A percentile compares a stretch with the other conserved stretches of the same genome.
Conservation (phyloP, 768 basidiomycete species). For the Butyriboletus loyo region DNA sequence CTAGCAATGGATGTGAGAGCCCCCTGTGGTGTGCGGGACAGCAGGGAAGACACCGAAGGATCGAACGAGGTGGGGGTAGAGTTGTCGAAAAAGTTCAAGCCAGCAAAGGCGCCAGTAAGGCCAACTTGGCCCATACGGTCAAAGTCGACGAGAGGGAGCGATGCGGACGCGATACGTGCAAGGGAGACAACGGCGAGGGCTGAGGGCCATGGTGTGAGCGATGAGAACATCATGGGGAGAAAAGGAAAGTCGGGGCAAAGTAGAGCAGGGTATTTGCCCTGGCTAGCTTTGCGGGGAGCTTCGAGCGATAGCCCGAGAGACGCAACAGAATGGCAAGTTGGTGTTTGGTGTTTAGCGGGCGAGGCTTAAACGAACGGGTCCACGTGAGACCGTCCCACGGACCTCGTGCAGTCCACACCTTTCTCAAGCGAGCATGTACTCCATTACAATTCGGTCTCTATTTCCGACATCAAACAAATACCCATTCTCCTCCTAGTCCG, state of each 20-base stretch:
- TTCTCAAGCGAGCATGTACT: constrained; percentile 1
- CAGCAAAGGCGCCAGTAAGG: constrained; percentile 84
- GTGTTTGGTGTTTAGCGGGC: background rate
- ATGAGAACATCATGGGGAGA: constrained; percentile 4
- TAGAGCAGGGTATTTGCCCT: constrained; percentile 11
- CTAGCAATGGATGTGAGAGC: constrained; percentile 66
- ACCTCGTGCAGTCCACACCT: background rate
- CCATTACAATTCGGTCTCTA: background rate
- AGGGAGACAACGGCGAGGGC: constrained; percentile 22
- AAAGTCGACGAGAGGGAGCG: constrained; percentile 62
- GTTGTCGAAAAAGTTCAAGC: constrained; percentile 72
- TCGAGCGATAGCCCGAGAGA: background rate
- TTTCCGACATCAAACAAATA: background rate
- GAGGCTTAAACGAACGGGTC: constrained; percentile 11
- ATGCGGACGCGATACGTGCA: constrained; percentile 28
- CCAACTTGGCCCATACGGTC: constrained; percentile 89
- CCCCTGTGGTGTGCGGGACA: constrained; percentile 64
- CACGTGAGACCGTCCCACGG: constrained; percentile 26
- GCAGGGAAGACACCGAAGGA: constrained; percentile 66
- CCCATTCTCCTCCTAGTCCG: constrained; percentile 13
- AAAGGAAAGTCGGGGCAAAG: constrained; percentile 6
- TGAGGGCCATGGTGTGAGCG: constrained; percentile 21
- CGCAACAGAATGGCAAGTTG: too few species aligned
- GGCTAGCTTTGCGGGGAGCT: background rate
- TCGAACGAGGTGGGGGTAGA: constrained; percentile 59